A percentile compares a stretch with the other conserved stretches of the same genome.
Evolutionary conservation across 768 basidiomycete species (phyloP).

Genomic region (Boletus huronensis): DNA sequence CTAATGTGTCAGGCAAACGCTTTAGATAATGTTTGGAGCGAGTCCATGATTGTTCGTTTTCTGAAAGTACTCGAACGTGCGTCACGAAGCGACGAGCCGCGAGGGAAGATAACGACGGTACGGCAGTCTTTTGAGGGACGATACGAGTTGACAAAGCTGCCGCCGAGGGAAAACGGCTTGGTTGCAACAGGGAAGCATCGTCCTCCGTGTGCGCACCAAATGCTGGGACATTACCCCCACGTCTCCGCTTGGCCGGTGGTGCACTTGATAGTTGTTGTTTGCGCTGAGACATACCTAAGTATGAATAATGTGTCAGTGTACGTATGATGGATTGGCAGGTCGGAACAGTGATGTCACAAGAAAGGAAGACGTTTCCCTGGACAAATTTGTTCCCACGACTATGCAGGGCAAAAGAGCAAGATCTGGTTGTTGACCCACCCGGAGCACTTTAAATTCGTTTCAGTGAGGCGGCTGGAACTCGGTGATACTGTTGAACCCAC

Average conservation of each 20-base stretch:
- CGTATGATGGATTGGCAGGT: too few species aligned
- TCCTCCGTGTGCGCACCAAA: slow-evolving; percentile 47
- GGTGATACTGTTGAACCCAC: too few species aligned
- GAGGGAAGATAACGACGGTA: slow-evolving; percentile 46
- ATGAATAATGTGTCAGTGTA: too few species aligned
- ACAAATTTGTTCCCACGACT: too few species aligned
- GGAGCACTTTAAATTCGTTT: too few species aligned
- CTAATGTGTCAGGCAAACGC: slow-evolving; percentile 48
- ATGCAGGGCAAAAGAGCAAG: too few species aligned
- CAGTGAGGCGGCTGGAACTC: too few species aligned
- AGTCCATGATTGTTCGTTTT: slow-evolving; percentile 39
- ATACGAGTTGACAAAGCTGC: slow-evolving; percentile 47
- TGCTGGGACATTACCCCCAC: slow-evolving; percentile 9
- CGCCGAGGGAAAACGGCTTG: slow-evolving; percentile 45
- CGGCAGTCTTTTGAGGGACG: slow-evolving; percentile 27
- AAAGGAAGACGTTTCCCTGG: not conserved
- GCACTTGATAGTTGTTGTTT: slow-evolving; percentile 1
- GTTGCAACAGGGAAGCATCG: slow-evolving; percentile 37
- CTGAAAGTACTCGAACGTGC: slow-evolving; percentile 40
- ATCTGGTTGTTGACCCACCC: too few species aligned
- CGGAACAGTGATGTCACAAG: not conserved
- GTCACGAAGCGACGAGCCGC: slow-evolving; percentile 52
- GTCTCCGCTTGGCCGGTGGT: slow-evolving; percentile 15
- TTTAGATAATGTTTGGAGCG: slow-evolving; percentile 39
- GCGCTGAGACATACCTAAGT: slow-evolving; percentile 12